A percentile compares a stretch with the other conserved stretches of the same genome.
Conservation (phyloP, 2,329 filamentous ascomycete genomes). For the Diplocarpon rosae region DNA sequence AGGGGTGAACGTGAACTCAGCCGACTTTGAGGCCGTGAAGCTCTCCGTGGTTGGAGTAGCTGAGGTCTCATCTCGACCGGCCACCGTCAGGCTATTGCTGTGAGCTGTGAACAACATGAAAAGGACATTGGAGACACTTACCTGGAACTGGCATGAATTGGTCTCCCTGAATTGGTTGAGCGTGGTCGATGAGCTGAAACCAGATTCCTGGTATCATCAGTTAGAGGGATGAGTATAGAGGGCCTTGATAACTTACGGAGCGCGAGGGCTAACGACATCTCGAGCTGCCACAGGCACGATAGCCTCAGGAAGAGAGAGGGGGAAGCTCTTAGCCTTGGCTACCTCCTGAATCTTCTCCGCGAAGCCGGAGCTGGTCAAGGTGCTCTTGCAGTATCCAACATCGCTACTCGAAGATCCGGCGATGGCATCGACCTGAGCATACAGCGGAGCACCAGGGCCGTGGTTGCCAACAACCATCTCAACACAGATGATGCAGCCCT, state of each 20-base stretch:
- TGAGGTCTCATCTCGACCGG: too few relatives aligned
- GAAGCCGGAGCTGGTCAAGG: neutral
- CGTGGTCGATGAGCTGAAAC: too few relatives aligned
- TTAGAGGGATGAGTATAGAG: neutral
- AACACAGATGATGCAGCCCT: neutral
- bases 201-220: neutral
- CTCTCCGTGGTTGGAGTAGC: too few relatives aligned
- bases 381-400: constrained; percentile 1
- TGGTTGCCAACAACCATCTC: neutral
- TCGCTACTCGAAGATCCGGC: neutral
- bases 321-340: neutral
- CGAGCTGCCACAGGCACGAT: neutral
- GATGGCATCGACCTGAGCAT: neutral
- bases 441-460: neutral
- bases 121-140: too few relatives aligned
- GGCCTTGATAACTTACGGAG: neutral
- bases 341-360: neutral
- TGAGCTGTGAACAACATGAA: too few relatives aligned
- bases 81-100: too few relatives aligned
- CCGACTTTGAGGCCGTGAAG: too few relatives aligned
- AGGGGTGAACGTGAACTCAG: too few relatives aligned
- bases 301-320: constrained; percentile 1
- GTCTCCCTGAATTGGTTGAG: too few relatives aligned
- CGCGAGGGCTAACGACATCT: neutral
- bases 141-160: too few relatives aligned